Conservation (phyloP, 139 green algal genomes). For the Chlorella ohadii region DNA sequence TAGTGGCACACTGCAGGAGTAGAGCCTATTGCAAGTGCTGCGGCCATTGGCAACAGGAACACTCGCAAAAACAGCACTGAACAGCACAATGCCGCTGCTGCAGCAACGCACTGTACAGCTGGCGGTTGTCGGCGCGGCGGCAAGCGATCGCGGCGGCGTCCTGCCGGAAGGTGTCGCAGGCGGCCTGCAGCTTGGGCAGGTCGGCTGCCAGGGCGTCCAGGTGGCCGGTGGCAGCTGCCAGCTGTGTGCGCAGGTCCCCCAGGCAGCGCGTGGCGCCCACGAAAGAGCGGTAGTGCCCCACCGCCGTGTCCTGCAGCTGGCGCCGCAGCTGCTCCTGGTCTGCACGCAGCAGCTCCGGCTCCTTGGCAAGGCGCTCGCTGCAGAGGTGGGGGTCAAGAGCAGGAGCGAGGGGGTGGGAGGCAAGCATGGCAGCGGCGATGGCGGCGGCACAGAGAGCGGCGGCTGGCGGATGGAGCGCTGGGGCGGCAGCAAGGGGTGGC, state of each 20-base stretch:
- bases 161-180: slow-evolving; percentile 70
- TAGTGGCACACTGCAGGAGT: no score
- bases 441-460: no score
- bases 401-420: no score
- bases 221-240: slow-evolving; percentile 25
- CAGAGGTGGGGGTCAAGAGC: no score
- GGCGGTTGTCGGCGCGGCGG: slow-evolving; percentile 71
- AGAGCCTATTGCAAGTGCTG: no score
- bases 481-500: neutral
- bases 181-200: slow-evolving; percentile 67
- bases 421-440: no score
- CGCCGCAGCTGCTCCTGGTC: slow-evolving; percentile 84
- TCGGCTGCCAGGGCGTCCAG: slow-evolving; percentile 52
- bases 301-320: slow-evolving; percentile 69
- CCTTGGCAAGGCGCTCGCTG: slow-evolving; percentile 85
- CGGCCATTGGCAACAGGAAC: no score
- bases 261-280: slow-evolving; percentile 65
- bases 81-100: neutral
- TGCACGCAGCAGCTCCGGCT: slow-evolving; percentile 89
- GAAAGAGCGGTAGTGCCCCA: slow-evolving; percentile 78
- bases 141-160: slow-evolving; percentile 54
- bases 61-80: neutral
- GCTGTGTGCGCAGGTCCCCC: slow-evolving; percentile 47
- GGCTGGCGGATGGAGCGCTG: slow-evolving; percentile 49
- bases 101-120: slow-evolving; percentile 64